Base-by-base conservation (phyloP, 2,329 filamentous ascomycete species). In the Ilyonectria robusta region DNA sequence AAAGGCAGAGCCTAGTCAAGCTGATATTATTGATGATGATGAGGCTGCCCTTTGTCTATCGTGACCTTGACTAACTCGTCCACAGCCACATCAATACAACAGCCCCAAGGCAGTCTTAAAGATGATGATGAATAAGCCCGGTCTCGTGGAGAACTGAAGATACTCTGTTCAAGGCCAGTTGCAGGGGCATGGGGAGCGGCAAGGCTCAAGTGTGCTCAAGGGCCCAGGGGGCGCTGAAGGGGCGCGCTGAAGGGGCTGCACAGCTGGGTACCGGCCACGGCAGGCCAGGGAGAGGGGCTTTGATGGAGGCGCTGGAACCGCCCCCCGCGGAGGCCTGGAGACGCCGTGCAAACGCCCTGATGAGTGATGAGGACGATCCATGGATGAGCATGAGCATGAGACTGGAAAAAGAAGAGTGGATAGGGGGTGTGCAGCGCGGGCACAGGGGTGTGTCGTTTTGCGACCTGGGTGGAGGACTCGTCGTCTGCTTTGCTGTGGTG, bases 401-500 rank as follows among this genome's bases (percentile, higher is more conserved):
- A 40, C 19, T 55, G 44, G 42, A 51, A 55, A 42, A 57, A 33
- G 42, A 47, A 23, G 31, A 33, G 47, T 54, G 47, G 44, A 33
- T 29, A 44, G 50, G 54, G 23, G 44, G 29, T 15, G 48, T 57
- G 44, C 40, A 29, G 42, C 33, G 15, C 44, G n/a, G 21, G n/a
- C 10, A 17, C 23, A 53, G 65, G 61, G 62, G 66, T 53, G 64
- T 55, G 46, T 19, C 5, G 13, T 26, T 56, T 26, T 40, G 35
- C n/a, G 19, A 33, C 15, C n/a, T 54, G 48, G 51, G 21, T 50
- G 33, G 51, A 33, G 58, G 35, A 33, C n/a, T 51, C 21, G 56
- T 55, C 47, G 40, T 59, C 58, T 46, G 26, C 26, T 26, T 60
- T 67, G 59, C 67, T 69, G 66, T 59, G 65, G 71, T 75, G 73